Base-by-base conservation (phyloP, 441 rosid species). In the Erodium chrysanthum region DNA sequence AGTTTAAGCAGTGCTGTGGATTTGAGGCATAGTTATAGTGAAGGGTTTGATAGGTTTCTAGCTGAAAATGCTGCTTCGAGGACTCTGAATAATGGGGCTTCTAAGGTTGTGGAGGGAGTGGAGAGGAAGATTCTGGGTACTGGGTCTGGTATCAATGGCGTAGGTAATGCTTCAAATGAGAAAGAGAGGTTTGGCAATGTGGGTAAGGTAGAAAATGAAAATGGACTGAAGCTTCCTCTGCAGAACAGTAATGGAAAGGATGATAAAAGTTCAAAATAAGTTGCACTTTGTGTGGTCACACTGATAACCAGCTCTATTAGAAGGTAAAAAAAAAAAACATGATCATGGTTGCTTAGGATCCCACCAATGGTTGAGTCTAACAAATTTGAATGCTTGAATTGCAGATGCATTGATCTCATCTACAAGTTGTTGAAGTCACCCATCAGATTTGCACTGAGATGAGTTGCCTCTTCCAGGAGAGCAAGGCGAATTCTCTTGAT, bases 11-110 rank as follows among this genome's bases (percentile, higher is more conserved):
- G 35, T 31, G 35, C 35, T 31, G 35, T 31, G 60, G 22, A 20
- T 18, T 20, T 18, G 60, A 54, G 60, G 60, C 23, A 20, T 54
- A 54, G 60, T 20, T 18, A 54, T 54, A 54, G 60, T 20, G 23
- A 54, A 54, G 60, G 60, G 25, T 54, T 54, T 20, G 60, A 54
- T 54, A 54, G 60, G 60, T 54, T 54, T 54, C 60, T 54, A 7
- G 60, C 60, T 11, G 48, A 42, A 42, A 42, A 42, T 42, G 48
- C 15, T 1, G n/a, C 35, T 31, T 31, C 35, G 4, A 2, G 35
- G 35, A 0, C 35, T 5, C 35, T 2, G 35, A 31, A 31, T 31
- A 31, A 31, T 31, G 35, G 35, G 35, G 35, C 35, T 2, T 31
- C 35, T 31, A 31, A 31, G 35, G 35, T 31, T 31, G 35, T 31